Base-by-base conservation (phyloP, 768 basidiomycete species). In the Leccinum fibrillosum region DNA sequence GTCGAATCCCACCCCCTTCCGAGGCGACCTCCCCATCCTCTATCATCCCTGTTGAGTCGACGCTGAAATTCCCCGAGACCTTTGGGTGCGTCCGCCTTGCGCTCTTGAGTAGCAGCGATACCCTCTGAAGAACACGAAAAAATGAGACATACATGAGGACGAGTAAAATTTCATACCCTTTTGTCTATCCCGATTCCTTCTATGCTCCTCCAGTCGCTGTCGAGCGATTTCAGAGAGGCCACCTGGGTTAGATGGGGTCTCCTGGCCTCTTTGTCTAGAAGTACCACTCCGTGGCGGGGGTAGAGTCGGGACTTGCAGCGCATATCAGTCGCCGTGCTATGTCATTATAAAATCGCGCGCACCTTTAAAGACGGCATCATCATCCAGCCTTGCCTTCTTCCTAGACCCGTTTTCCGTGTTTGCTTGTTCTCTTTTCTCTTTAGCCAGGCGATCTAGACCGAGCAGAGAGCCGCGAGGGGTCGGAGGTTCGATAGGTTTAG, bases 51-150 rank as follows among this genome's bases (percentile, higher is more conserved):
- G 72, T 98, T 98, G 15, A 85, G 82, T n/a, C 96, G 83, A n/a
- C 89, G 83, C 60, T 97, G 88, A 70, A 95, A 98, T 60, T 97
- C 94, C 11, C 90, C 92, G 1, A 97, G 77, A n/a, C 94, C 94
- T 60, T 82, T 85, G 2, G 86, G 86, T 8, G 71, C 85, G 59
- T 88, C 83, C 13, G 70, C 69, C 49, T 82, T 76, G 45, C 74
- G 79, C 58, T 85, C 86, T 25, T 84, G 81, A 10, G 75, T 72
- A 4, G 86, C 86, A 2, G 77, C 73, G 28, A 92, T 84, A n/a
- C 90, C 90, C 76, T 92, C 91, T 90, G 30, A 57, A 37, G 15
- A 19, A 60, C 3, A 21, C 21, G 4, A 19, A 57, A 7, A 55
- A 35, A 5, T 1, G 17, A 28, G 23, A 37, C 2, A 42, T 7